phyloP scores from a whole-genome alignment of 208 protist genomes.

The Acanthamoeba pearcei region DNA sequence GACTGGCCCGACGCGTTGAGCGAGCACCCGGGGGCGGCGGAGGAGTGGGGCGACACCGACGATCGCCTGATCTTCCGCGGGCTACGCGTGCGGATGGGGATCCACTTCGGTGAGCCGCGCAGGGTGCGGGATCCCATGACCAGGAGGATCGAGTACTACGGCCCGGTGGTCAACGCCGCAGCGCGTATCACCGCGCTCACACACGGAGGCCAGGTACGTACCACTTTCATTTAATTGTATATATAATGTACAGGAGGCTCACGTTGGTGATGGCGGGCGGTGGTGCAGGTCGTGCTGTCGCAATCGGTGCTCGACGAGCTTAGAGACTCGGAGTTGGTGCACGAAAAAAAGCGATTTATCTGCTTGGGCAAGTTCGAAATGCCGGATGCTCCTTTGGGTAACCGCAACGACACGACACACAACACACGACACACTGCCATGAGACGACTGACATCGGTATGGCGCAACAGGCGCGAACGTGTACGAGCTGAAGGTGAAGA shows the following conservation, averaged over 20 bases:
- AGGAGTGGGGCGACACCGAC: conserved; percentile 38
- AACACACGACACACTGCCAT: too few species aligned
- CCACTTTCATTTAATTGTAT: too few species aligned
- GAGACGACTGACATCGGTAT: too few species aligned
- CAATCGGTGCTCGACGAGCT: background rate
- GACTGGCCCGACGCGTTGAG: conserved; percentile 59
- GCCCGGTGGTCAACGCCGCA: background rate
- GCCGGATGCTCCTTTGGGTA: too few species aligned
- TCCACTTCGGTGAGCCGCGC: background rate
- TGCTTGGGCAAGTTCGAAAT: background rate
- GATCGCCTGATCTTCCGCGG: conserved; percentile 40
- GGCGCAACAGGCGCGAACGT: background rate
- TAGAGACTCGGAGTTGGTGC: background rate
- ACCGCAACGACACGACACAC: background rate
- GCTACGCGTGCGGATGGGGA: conserved; percentile 60
- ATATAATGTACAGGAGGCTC: too few species aligned
- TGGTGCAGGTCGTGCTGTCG: background rate
- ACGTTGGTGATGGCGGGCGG: too few species aligned
- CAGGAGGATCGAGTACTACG: conserved; percentile 13
- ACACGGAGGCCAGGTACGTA: conserved; percentile 54
- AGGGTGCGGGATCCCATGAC: conserved; percentile 14
- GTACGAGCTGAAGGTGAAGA: background rate
- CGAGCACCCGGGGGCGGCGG: conserved; percentile 15
- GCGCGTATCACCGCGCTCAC: conserved; percentile 44
- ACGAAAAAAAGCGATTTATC: background rate